Evolutionary conservation across 2,329 filamentous ascomycete species (phyloP), one percentile per base, ranked within the genome.

Genomic region (Paecilomyces dactylethromorphus): DNA sequence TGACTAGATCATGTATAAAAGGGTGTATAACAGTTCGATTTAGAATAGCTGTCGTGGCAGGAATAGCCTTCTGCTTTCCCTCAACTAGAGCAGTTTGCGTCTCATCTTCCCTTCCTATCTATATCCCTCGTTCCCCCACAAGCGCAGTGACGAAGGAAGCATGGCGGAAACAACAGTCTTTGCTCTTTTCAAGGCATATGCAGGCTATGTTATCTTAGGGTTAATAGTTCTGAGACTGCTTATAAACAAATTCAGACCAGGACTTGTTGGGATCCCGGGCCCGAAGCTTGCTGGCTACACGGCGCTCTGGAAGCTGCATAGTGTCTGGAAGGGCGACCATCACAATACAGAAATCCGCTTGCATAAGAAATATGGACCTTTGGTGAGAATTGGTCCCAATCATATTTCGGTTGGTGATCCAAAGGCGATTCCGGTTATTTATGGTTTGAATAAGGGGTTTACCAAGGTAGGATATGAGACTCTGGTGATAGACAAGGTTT

Each of bases 371-470:
- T 69, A 76, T 58, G 74, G 71, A 1, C 56, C 64, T 2, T 59
- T 75, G 5, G 68, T 73, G 13, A 67, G 70, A 0, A 60, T 71
- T 29, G 69, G 69, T 3, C 70, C 71, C 13, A 68, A 67, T 22
- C 65, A 64, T 22, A 61, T 94, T 1, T 91, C 88, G 0, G 91
- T 94, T 67, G 83, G 87, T 2, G 83, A 91, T 63, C 89, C 90
- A 0, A 83, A 83, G 59, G 88, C 89, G 0, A 78, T 93, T 65
- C 91, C 90, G 73, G 78, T 79, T n/a, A 92, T 94, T 52, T 95
- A 94, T 70, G 90, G 90, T 0, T 74, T 93, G 51, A 93, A 92
- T 71, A 92, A 92, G 73, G 89, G 89, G 0, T 89, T 91, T 65
- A 76, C 83, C 54, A 94, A 94, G 83, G 89, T 89, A 73, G 54